Conservation (phyloP, 1,284 basidiomycete species). For the Prillingera fragicola region DNA sequence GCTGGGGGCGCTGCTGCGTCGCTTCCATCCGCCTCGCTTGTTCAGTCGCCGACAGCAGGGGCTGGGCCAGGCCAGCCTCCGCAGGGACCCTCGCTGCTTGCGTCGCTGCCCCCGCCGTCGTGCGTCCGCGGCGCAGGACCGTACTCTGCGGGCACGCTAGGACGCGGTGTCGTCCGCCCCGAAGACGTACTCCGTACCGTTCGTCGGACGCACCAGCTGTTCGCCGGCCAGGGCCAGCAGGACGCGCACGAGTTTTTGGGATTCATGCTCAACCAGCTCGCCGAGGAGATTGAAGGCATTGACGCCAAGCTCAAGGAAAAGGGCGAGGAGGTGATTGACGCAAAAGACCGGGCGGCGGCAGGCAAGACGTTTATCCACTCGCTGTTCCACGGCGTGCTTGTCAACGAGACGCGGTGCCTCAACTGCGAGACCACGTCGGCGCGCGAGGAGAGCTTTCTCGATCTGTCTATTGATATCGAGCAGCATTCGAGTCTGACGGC, state of each 20-base stretch:
- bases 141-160: constrained; percentile 48
- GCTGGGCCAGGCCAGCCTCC: constrained; percentile 7
- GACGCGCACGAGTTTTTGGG: constrained; percentile 97
- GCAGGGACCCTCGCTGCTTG: constrained; percentile 38
- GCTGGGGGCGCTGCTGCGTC: constrained; percentile 27
- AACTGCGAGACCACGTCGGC: constrained; percentile 98
- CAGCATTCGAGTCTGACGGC: constrained; percentile 93
- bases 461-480: constrained; percentile 96
- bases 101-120: constrained; percentile 41
- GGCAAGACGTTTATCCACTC: constrained; percentile 77
- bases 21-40: constrained; percentile 24
- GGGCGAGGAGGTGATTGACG: constrained; percentile 23
- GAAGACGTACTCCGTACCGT: constrained; percentile 85
- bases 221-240: constrained; percentile 81
- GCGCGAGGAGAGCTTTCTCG: constrained; percentile 91
- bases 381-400: constrained; percentile 86
- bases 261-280: constrained; percentile 84
- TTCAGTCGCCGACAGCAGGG: constrained; percentile 7
- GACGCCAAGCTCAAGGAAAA: constrained; percentile 33
- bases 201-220: constrained; percentile 78
- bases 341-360: constrained; percentile 36
- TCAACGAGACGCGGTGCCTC: constrained; percentile 93
- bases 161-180: constrained; percentile 79
- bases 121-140: constrained; percentile 44
- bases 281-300: constrained; percentile 83